Conservation (phyloP, 2,329 filamentous ascomycete species). For the Ophiognomonia clavigignenti-juglandacearum region DNA sequence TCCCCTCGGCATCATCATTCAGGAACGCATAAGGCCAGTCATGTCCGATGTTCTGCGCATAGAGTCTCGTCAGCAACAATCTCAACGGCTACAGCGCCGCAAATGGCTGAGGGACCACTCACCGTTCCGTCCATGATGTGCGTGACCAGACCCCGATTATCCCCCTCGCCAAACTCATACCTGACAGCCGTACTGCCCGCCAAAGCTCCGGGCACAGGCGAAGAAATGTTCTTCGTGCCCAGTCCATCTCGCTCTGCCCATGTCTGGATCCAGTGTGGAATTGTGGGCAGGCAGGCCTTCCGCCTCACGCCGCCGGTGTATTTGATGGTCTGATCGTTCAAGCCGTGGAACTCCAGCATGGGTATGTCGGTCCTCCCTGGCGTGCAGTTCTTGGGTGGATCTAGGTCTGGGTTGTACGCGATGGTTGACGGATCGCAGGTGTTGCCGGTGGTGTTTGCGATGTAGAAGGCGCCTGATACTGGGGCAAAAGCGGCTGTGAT, state of each 20-base stretch:
- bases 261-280: slow-evolving; percentile 32
- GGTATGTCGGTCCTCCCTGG: slow-evolving; percentile 32
- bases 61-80: slow-evolving; percentile 1
- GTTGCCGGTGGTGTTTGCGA: slow-evolving; percentile 18
- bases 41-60: slow-evolving; percentile 1
- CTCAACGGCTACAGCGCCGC: neutral
- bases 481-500: slow-evolving; percentile 34
- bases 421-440: slow-evolving; percentile 17
- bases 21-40: slow-evolving; percentile 10
- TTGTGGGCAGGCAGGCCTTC: slow-evolving; percentile 37
- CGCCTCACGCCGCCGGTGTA: slow-evolving; percentile 37
- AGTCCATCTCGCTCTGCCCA: slow-evolving; percentile 32
- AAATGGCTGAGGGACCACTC: neutral
- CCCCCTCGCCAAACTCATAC: slow-evolving; percentile 28
- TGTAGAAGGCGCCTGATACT: slow-evolving; percentile 36
- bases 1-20: slow-evolving; percentile 12
- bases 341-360: slow-evolving; percentile 46
- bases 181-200: slow-evolving; percentile 9
- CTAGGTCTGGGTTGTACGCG: slow-evolving; percentile 20
- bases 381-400: slow-evolving; percentile 23
- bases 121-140: slow-evolving; percentile 27
- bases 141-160: slow-evolving; percentile 20
- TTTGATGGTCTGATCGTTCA: slow-evolving; percentile 37
- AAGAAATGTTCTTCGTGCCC: neutral
- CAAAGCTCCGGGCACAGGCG: neutral